A percentile compares a stretch with the other conserved stretches of the same genome.
phyloP scores from a whole-genome alignment of 108 stramenopile species.

The Conticribra weissflogii region DNA sequence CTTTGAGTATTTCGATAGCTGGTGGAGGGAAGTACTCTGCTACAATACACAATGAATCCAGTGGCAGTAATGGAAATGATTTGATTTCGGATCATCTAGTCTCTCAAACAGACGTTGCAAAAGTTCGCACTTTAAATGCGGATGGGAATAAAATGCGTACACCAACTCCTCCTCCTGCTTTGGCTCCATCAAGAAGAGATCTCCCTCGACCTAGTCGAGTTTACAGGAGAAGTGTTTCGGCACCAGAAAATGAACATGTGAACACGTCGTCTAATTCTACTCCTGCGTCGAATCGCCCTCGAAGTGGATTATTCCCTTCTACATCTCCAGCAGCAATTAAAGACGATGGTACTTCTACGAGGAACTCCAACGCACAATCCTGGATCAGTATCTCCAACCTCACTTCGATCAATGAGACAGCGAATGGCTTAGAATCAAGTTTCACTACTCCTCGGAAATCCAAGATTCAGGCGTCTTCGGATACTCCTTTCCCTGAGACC shows the following conservation, averaged over 20 bases:
- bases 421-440: background rate
- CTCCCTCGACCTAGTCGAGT: slow-evolving; percentile 17
- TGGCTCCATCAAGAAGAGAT: slow-evolving; percentile 36
- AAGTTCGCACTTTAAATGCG: background rate
- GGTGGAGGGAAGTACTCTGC: background rate
- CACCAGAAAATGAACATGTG: background rate
- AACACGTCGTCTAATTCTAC: background rate
- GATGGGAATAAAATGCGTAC: background rate
- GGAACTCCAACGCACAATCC: background rate
- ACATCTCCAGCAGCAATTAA: slow-evolving; percentile 20
- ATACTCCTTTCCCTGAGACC: slow-evolving; percentile 8
- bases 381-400: background rate
- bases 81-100: background rate
- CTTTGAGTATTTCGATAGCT: slow-evolving; percentile 19
- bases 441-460: background rate
- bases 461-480: background rate
- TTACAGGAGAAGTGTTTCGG: slow-evolving; percentile 12
- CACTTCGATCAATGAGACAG: background rate
- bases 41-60: background rate
- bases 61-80: background rate
- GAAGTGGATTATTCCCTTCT: slow-evolving; percentile 25
- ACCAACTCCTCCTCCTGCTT: slow-evolving; percentile 8
- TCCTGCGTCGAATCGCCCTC: slow-evolving; percentile 1
- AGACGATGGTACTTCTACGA: background rate
- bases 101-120: background rate